These are phyloP conservation scores for Carallia brachiata DNA, from an alignment of 345 rosid species.

Conservation along the genomic window DNA sequence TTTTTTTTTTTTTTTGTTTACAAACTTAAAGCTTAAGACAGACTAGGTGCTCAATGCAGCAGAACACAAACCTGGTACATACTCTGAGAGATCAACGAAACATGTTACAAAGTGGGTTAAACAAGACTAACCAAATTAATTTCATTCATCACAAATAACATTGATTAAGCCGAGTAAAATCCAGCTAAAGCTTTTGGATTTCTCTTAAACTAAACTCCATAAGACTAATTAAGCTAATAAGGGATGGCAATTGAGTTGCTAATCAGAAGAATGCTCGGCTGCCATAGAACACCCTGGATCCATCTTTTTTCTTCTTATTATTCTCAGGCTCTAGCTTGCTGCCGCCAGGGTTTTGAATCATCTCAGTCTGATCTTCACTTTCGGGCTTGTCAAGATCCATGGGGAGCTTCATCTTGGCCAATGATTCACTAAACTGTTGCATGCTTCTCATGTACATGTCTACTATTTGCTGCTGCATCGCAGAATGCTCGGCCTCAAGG, in stretches of 20 bases:
- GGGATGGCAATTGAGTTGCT: not conserved
- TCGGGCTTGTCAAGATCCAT: slow-evolving; percentile 64
- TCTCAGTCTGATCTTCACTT: slow-evolving; percentile 27
- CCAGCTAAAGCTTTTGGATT: not conserved
- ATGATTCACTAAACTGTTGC: slow-evolving; percentile 90
- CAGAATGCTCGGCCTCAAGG: slow-evolving; percentile 63
- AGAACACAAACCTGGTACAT: too few relatives aligned
- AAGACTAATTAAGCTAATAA: not conserved
- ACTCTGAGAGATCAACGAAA: too few relatives aligned
- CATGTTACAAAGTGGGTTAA: not conserved
- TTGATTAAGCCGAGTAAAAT: slow-evolving; percentile 1
- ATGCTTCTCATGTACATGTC: slow-evolving; percentile 98
- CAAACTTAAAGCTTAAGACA: too few relatives aligned
- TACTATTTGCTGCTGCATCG: slow-evolving; percentile 92
- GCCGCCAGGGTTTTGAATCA: slow-evolving; percentile 39
- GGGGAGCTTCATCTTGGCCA: slow-evolving; percentile 93
- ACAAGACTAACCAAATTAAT: slow-evolving; percentile 2
- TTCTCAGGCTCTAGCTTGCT: slow-evolving; percentile 39
- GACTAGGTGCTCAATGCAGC: too few relatives aligned
- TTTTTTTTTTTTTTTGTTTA: too few relatives aligned
- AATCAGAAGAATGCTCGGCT: slow-evolving; percentile 90
- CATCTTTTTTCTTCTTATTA: slow-evolving; percentile 74
- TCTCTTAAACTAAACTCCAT: slow-evolving; percentile 1
- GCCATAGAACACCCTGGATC: slow-evolving; percentile 85
- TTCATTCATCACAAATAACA: not conserved